Conservation (phyloP, 2,329 filamentous ascomycete species). For the Ophiobolus disseminans region DNA sequence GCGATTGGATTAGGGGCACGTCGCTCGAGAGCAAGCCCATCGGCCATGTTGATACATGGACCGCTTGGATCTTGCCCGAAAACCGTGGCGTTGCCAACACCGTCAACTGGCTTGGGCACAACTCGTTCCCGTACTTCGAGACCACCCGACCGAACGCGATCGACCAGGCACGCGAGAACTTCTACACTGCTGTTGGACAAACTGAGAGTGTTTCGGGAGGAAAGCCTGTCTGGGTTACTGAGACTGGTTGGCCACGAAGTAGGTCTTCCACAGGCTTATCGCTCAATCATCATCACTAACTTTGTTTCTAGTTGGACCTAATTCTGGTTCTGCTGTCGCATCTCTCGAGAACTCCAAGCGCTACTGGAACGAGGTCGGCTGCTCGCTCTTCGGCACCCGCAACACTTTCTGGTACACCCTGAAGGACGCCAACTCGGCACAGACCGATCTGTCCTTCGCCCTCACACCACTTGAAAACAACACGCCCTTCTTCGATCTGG, state of each 20-base stretch:
- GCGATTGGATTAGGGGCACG: conserved; percentile 68
- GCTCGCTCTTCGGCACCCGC: conserved; percentile 33
- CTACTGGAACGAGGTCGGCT: conserved; percentile 40
- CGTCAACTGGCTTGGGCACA: conserved; percentile 80
- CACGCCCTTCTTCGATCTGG: conserved; percentile 60
- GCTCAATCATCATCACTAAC: background rate
- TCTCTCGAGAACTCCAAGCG: conserved; percentile 31
- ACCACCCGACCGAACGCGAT: conserved; percentile 63
- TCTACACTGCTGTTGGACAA: conserved; percentile 68
- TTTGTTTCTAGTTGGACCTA: conserved; percentile 21
- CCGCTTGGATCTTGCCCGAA: conserved; percentile 68
- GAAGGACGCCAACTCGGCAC: conserved; percentile 54
- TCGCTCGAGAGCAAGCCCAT: conserved; percentile 64
- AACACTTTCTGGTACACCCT: conserved; percentile 44
- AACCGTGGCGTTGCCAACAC: conserved; percentile 73
- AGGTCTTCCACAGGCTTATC: background rate
- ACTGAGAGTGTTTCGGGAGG: conserved; percentile 65
- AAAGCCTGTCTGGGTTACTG: conserved; percentile 83
- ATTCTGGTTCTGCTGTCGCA: conserved; percentile 32
- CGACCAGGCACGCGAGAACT: conserved; percentile 67
- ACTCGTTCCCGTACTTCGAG: conserved; percentile 88
- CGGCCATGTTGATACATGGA: conserved; percentile 91
- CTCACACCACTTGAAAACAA: conserved; percentile 62
- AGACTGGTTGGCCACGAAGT: conserved; percentile 77
- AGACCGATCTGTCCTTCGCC: conserved; percentile 54